A percentile compares a stretch with the other conserved stretches of the same genome.
These are phyloP conservation scores for Yamadazyma pseudoaaseri DNA, from an alignment of 1,139 yeast species.

Conservation along the genomic window DNA sequence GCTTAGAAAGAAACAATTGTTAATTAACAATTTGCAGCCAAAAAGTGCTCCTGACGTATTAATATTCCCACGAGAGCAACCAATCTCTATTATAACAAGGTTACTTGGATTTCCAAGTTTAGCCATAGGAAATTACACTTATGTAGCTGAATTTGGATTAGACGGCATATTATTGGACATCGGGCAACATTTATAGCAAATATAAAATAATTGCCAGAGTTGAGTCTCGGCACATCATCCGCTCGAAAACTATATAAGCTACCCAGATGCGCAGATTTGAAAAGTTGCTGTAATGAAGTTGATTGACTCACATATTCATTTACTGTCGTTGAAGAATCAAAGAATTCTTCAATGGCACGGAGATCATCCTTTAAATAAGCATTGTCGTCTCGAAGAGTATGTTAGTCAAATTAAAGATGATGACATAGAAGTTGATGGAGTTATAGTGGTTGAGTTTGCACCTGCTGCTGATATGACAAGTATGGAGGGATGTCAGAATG, in stretches of 20 bases:
- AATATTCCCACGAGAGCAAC: conserved; percentile 1
- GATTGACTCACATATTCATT: conserved; percentile 17
- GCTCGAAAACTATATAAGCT: background rate
- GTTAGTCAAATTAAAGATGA: conserved; percentile 3
- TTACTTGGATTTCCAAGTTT: conserved; percentile 11
- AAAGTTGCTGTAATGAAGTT: conserved; percentile 16
- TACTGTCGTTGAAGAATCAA: conserved; percentile 15
- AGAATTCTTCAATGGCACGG: conserved; percentile 13
- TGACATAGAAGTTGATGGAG: conserved; percentile 13
- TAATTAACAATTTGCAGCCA: conserved; percentile 11
- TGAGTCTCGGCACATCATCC: conserved; percentile 6
- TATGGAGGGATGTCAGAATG: conserved; percentile 13
- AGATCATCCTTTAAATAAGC: conserved; percentile 16
- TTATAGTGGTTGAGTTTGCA: conserved; percentile 15
- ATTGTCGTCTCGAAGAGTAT: conserved; percentile 17
- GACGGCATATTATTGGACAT: conserved; percentile 11
- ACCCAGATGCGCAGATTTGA: no score
- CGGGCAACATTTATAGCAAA: background rate
- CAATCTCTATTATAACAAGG: conserved; percentile 2
- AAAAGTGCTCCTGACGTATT: conserved; percentile 10
- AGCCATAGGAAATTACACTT: background rate
- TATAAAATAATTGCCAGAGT: conserved; percentile 3
- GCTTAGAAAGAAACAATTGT: conserved; percentile 3
- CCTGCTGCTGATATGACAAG: conserved; percentile 9
- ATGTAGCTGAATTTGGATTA: conserved; percentile 10